Base-by-base conservation (phyloP, 192 early-diverging fungal genomes). In the Phycomyces blakesleeanus region DNA sequence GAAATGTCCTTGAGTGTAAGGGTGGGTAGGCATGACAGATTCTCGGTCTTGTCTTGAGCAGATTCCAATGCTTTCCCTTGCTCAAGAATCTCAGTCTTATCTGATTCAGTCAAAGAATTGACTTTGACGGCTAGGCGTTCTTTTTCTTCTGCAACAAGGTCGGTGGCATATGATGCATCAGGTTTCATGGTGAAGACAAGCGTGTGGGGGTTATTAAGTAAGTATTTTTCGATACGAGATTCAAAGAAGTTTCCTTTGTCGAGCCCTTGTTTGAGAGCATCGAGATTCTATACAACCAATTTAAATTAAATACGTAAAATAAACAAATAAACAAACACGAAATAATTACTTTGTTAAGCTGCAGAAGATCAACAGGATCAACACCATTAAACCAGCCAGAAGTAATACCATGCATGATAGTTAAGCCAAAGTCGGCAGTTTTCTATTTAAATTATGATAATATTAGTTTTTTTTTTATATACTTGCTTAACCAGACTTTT, bases 371-470 rank as follows among this genome's bases (percentile, higher is more conserved):
- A 2, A 92, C 74, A 0, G 94, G 92, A 51, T 98, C 85, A 14
- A 82, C 85, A 21, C 89, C 91, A 68, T 97, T 95, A 69, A 94
- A 89, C 93, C 92, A 93, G 21, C 89, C 83, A 7, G 90, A 86
- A 5, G 88, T 80, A 24, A 94, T 66, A 1, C 81, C 79, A 55
- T 91, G 83, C 84, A 92, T 91, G 21, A 97, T 64, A 10, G 71
- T 76, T 73, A 98, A 80, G 25, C 94, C 94, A 81, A 97, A 98
- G 67, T 87, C 81, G 0, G 91, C 84, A 5, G 86, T 92, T 77
- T 92, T 90, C 87, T 88, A 75, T 34, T 25, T 1, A 55, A n/a
- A 38, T 16, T 34, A 38, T 61, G 4, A 22, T 61, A 1, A 27
- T 16, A 2, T 34, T 34, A 5, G 7, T 2, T 5, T 4, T 42